Conservation (phyloP, 2,329 filamentous ascomycete genomes). For the Venturia aucupariae region DNA sequence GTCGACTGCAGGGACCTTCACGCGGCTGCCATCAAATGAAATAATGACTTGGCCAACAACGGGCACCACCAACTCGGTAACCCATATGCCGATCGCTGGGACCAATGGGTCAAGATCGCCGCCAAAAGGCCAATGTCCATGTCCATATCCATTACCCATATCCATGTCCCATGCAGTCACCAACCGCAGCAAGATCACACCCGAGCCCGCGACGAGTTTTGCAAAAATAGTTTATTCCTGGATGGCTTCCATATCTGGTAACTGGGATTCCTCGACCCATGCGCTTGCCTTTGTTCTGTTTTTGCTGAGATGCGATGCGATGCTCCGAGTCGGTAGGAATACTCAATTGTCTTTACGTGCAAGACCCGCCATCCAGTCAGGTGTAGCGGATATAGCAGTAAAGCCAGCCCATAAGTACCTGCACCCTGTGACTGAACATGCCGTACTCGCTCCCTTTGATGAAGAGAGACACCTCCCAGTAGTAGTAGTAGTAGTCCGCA, state of each 20-base stretch:
- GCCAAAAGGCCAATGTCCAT: not conserved
- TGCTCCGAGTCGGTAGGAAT: too few species aligned
- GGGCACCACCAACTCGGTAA: not conserved
- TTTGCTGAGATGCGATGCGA: too few species aligned
- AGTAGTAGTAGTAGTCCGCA: too few species aligned
- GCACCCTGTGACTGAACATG: not conserved
- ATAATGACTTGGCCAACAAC: not conserved
- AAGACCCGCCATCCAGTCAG: not conserved
- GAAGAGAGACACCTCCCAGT: not conserved
- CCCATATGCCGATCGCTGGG: not conserved
- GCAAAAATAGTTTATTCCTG: too few species aligned
- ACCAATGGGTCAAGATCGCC: not conserved
- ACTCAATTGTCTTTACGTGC: not conserved
- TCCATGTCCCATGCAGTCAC: constrained; percentile 6
- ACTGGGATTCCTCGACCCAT: too few species aligned
- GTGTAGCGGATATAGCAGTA: not conserved
- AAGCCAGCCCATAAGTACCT: not conserved
- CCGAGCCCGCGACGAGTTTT: not conserved
- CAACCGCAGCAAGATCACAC: not conserved
- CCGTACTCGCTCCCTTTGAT: not conserved
- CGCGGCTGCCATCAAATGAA: not conserved
- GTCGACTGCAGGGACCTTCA: not conserved
- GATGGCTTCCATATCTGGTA: too few species aligned
- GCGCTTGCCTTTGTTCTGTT: too few species aligned
- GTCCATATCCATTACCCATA: too few species aligned